A percentile compares a stretch with the other conserved stretches of the same genome.
phyloP scores from a whole-genome alignment of 1,284 basidiomycete genomes.

The Cryptococcus sp. region DNA sequence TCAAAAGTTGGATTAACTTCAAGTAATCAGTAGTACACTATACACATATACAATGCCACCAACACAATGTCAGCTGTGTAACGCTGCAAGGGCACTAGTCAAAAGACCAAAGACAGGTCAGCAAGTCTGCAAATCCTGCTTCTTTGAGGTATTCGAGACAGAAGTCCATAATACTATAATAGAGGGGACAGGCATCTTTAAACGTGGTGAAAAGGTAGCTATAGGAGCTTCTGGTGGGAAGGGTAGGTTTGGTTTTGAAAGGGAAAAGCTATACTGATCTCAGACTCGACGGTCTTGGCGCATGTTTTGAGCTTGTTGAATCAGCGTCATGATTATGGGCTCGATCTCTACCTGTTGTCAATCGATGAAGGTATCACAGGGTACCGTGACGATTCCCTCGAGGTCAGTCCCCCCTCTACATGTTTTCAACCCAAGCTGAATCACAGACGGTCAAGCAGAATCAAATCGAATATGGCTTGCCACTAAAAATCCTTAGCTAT shows the following conservation, averaged over 20 bases:
- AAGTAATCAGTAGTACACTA: no score
- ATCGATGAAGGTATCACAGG: conserved; percentile 99
- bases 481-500: conserved; percentile 93
- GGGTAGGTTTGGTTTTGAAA: conserved; percentile 53
- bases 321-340: conserved; percentile 85
- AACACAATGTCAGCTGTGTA: conserved; percentile 57
- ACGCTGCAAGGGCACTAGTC: conserved; percentile 73
- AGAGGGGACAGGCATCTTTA: conserved; percentile 69
- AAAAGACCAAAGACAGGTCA: conserved; percentile 96
- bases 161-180: conserved; percentile 94
- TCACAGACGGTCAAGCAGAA: conserved; percentile 92
- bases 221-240: conserved; percentile 98
- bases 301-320: conserved; percentile 95
- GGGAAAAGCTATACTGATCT: conserved; percentile 3
- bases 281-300: conserved; percentile 96
- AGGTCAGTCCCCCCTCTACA: conserved; percentile 55
- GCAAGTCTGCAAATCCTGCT: conserved; percentile 91
- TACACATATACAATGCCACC: conserved; percentile 34
- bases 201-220: conserved; percentile 86
- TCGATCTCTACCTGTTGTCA: conserved; percentile 87
- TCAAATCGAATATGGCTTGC: conserved; percentile 89
- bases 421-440: neutral
- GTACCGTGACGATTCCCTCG: conserved; percentile 94
- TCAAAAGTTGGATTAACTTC: neutral
- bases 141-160: conserved; percentile 96